A percentile compares a stretch with the other conserved stretches of the same genome.
phyloP scores from a whole-genome alignment of 495 filamentous ascomycete species.

The Choiromyces venosus region DNA sequence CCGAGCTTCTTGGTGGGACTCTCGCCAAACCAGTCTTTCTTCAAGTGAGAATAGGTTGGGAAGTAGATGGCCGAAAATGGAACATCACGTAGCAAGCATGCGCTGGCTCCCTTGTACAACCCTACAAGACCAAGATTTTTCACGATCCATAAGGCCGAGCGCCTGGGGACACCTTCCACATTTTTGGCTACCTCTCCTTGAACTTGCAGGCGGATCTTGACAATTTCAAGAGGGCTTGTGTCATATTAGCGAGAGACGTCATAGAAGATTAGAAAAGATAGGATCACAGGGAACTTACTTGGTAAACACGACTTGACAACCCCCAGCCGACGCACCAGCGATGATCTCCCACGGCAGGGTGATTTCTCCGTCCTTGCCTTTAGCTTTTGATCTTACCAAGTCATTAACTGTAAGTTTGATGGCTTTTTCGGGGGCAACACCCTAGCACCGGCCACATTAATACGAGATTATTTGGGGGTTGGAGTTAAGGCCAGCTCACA shows the following conservation, averaged over 20 bases:
- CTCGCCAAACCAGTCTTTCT: constrained; percentile 90
- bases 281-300: constrained; percentile 51
- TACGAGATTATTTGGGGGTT: constrained; percentile 5
- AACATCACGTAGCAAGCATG: constrained; percentile 90
- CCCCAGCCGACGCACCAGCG: constrained; percentile 85
- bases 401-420: constrained; percentile 99
- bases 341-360: constrained; percentile 66
- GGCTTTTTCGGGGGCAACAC: constrained; percentile 96
- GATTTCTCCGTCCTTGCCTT: constrained; percentile 70
- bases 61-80: constrained; percentile 99
- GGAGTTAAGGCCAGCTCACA: constrained; percentile 19
- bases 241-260: neutral
- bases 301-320: constrained; percentile 71
- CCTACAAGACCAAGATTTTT: constrained; percentile 91
- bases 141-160: constrained; percentile 96
- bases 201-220: constrained; percentile 96
- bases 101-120: constrained; percentile 94
- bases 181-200: constrained; percentile 92
- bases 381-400: constrained; percentile 69
- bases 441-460: constrained; percentile 40
- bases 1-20: constrained; percentile 82
- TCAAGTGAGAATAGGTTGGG: constrained; percentile 90
- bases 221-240: constrained; percentile 87
- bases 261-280: neutral
- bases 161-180: constrained; percentile 72